Evolutionary conservation across 2,329 filamentous ascomycete genomes (phyloP).

Genomic region (Fusarium lateritium): DNA sequence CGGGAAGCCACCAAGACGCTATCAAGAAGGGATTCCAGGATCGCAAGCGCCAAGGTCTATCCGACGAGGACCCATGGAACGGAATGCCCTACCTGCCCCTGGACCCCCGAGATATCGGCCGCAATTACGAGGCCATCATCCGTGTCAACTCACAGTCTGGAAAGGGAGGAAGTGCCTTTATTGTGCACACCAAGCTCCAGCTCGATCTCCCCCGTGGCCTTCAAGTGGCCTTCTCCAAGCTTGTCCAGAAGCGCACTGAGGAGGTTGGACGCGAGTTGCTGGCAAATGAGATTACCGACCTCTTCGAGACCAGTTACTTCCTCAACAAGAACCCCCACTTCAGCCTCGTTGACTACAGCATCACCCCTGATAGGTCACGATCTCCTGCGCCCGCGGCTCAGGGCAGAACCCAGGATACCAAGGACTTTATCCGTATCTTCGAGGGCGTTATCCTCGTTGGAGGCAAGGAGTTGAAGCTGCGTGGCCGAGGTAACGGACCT

Average conservation of each 20-base stretch:
- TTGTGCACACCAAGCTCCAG: conserved; percentile 89
- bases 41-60: conserved; percentile 73
- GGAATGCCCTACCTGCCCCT: conserved; percentile 89
- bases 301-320: conserved; percentile 93
- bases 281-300: conserved; percentile 83
- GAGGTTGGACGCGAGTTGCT: conserved; percentile 86
- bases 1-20: conserved; percentile 92
- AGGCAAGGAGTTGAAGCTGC: conserved; percentile 81
- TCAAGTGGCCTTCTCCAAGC: conserved; percentile 89
- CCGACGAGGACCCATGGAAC: conserved; percentile 80
- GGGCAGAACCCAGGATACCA: conserved; percentile 82
- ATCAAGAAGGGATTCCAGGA: conserved; percentile 91
- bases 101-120: conserved; percentile 92
- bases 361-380: conserved; percentile 83
- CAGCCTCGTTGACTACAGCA: conserved; percentile 90
- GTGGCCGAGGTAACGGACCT: conserved; percentile 88
- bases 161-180: conserved; percentile 95
- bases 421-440: conserved; percentile 85
- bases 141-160: conserved; percentile 97
- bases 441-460: conserved; percentile 88
- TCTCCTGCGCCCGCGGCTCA: conserved; percentile 78
- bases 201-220: conserved; percentile 94
- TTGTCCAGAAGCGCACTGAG: conserved; percentile 88
- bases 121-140: conserved; percentile 98
- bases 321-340: conserved; percentile 88